These are phyloP conservation scores for Fusarium brevicatenulatum DNA, from an alignment of 2,329 filamentous ascomycete species.

Conservation along the genomic window DNA sequence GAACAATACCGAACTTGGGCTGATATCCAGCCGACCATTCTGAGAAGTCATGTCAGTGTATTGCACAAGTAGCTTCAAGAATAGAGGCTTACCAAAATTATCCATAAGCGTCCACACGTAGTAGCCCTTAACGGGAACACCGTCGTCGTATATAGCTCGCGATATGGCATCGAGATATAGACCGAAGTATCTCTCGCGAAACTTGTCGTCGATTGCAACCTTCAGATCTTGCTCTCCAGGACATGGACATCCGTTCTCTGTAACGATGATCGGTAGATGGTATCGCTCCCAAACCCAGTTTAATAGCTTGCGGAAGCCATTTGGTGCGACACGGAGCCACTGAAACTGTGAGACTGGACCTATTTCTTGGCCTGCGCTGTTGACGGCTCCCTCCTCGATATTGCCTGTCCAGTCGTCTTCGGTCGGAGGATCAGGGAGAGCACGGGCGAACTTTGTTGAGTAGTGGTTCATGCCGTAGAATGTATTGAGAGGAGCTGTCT, in stretches of 20 bases:
- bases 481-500: conserved; percentile 20
- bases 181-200: not conserved
- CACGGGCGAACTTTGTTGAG: conserved; percentile 46
- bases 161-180: conserved; percentile 1
- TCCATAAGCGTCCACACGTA: conserved; percentile 8
- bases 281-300: conserved; percentile 39
- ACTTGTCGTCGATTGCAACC: not conserved
- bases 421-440: conserved; percentile 27
- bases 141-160: not conserved
- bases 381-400: conserved; percentile 20
- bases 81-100: not conserved
- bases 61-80: not conserved
- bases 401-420: conserved; percentile 37
- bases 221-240: not conserved
- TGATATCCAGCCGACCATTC: conserved; percentile 52
- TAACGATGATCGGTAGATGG: not conserved
- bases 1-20: conserved; percentile 52
- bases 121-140: not conserved
- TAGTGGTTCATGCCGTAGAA: conserved; percentile 53
- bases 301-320: conserved; percentile 36
- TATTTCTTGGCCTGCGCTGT: conserved; percentile 2
- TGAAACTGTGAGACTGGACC: conserved; percentile 14
- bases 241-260: not conserved
- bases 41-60: not conserved
- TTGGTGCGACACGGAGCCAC: conserved; percentile 27